Conservation (phyloP, 2,329 filamentous ascomycete species). For the Fusarium equiseti region DNA sequence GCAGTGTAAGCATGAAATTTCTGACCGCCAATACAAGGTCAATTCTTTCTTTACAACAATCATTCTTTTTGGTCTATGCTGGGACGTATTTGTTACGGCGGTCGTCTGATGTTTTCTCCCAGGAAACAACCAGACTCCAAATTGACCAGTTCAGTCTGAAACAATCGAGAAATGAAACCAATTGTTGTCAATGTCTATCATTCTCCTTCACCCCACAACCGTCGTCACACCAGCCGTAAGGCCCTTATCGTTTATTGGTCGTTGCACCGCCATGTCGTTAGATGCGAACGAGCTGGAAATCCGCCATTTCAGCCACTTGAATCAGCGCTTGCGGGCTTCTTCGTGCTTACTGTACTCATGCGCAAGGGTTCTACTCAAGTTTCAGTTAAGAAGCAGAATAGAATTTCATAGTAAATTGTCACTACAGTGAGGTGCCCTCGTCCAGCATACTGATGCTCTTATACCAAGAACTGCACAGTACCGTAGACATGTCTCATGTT, state of each 20-base stretch:
- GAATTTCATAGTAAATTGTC: background rate
- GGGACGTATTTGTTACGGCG: background rate
- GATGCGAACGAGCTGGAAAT: background rate
- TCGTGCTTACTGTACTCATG: constrained; percentile 29
- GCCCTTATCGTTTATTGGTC: constrained; percentile 5
- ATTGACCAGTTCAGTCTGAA: background rate
- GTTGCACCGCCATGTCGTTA: constrained; percentile 27
- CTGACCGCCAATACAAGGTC: constrained; percentile 7
- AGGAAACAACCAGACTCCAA: constrained; percentile 2
- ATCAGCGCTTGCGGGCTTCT: constrained; percentile 24
- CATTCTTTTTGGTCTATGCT: background rate
- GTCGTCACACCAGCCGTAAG: constrained; percentile 19
- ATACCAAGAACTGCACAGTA: background rate
- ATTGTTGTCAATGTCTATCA: constrained; percentile 6
- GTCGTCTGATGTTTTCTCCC: background rate
- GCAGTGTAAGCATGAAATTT: constrained; percentile 4
- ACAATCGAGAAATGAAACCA: constrained; percentile 12
- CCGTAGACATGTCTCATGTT: background rate
- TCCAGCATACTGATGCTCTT: background rate
- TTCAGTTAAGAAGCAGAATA: background rate
- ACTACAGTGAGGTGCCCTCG: background rate
- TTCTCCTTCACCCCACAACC: constrained; percentile 19
- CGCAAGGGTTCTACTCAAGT: constrained; percentile 3
- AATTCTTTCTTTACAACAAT: background rate
- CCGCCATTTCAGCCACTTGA: constrained; percentile 33